Conservation (phyloP, 257 asterid species). For the Fraxinus cuspidata region DNA sequence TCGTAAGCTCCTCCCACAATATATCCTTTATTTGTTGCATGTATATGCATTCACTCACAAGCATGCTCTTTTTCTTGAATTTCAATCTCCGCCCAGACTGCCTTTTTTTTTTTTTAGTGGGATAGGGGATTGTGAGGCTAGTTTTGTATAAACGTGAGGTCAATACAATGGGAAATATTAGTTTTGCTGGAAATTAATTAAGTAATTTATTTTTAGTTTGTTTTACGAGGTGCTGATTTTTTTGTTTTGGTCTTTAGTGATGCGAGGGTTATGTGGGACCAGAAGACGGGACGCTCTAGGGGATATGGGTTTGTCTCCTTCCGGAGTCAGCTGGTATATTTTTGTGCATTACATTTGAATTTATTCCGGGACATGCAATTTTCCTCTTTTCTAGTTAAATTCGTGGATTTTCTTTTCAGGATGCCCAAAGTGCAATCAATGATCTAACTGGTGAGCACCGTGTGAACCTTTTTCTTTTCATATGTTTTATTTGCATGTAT, state of each 20-base stretch:
- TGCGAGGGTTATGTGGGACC: conserved; percentile 99
- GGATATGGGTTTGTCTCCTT: conserved; percentile 96
- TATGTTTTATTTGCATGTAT: conserved; percentile 7
- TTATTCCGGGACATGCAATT: conserved; percentile 14
- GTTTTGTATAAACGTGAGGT: neutral
- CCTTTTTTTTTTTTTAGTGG: neutral
- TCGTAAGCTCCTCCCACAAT: conserved; percentile 64
- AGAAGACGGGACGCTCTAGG: conserved; percentile 91
- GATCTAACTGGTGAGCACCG: conserved; percentile 69
- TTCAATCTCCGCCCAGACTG: neutral
- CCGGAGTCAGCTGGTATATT: conserved; percentile 76
- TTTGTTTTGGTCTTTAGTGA: conserved; percentile 51
- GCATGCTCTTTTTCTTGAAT: neutral
- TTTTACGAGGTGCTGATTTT: conserved; percentile 21
- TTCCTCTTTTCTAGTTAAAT: conserved; percentile 5
- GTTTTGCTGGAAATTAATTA: neutral
- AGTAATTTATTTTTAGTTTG: conserved; percentile 11
- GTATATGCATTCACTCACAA: neutral
- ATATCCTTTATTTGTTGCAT: neutral
- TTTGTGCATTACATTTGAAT: conserved; percentile 10
- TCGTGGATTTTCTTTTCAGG: conserved; percentile 49
- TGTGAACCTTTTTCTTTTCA: neutral
- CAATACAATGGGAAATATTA: neutral
- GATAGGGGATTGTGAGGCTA: neutral
- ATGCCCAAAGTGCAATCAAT: conserved; percentile 91